Evolutionary conservation across 805 yeast genomes (phyloP).

Genomic region (Yarrowia alimentaria): DNA sequence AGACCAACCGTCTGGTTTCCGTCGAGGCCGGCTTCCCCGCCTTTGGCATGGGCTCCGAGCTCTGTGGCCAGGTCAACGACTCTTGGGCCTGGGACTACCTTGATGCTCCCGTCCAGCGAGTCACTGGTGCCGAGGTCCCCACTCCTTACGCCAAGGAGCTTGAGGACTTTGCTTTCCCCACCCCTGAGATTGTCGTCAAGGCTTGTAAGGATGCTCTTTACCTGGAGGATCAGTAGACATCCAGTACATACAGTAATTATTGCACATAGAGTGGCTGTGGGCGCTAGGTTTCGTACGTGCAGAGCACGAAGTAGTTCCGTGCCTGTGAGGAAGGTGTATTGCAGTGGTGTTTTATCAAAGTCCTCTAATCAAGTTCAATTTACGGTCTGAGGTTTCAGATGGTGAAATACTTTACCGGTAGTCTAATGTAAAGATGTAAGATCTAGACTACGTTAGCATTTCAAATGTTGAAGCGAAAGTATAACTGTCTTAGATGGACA

Average conservation of each 20-base stretch:
- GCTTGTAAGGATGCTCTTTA: slow-evolving; percentile 49
- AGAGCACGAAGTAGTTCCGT: too few relatives aligned
- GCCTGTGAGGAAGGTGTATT: too few relatives aligned
- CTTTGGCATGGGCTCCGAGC: slow-evolving; percentile 98
- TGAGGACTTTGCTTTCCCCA: slow-evolving; percentile 99
- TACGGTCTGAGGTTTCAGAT: too few relatives aligned
- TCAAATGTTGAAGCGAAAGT: too few relatives aligned
- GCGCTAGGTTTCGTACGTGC: too few relatives aligned
- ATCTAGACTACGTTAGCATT: too few relatives aligned
- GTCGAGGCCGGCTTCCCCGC: slow-evolving; percentile 98
- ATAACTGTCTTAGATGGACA: too few relatives aligned
- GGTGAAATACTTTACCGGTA: too few relatives aligned
- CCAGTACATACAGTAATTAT: slow-evolving; percentile 20
- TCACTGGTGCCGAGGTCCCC: slow-evolving; percentile 99
- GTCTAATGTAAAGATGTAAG: too few relatives aligned
- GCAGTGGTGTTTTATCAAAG: too few relatives aligned
- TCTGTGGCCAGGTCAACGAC: slow-evolving; percentile 97
- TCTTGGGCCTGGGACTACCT: slow-evolving; percentile 96
- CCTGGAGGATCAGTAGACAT: slow-evolving; percentile 37
- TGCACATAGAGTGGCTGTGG: slow-evolving; percentile 10
- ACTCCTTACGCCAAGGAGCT: slow-evolving; percentile 96
- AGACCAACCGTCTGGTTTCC: slow-evolving; percentile 93
- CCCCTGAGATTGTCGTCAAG: slow-evolving; percentile 81
- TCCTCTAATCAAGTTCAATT: too few relatives aligned
- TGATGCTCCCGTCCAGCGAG: slow-evolving; percentile 98